Evolutionary conservation across 2,329 filamentous ascomycete genomes (phyloP).

Genomic region (Xylariaceae sp.): DNA sequence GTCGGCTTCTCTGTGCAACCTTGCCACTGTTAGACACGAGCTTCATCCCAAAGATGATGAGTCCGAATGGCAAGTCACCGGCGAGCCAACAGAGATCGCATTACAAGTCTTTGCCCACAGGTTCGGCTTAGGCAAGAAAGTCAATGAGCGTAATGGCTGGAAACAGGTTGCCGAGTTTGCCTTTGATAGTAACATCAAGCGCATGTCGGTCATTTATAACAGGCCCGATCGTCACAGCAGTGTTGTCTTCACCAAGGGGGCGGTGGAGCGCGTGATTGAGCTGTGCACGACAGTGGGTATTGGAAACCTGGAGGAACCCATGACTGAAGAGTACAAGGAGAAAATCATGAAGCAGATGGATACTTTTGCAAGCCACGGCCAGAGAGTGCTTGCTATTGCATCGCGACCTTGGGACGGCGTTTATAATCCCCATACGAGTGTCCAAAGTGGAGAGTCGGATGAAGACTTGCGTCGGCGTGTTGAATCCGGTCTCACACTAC

Average conservation of each 20-base stretch:
- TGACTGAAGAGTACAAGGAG: conserved; percentile 49
- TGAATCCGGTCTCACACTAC: conserved; percentile 64
- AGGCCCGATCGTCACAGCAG: conserved; percentile 42
- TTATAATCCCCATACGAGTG: conserved; percentile 33
- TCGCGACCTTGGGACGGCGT: conserved; percentile 55
- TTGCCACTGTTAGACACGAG: conserved; percentile 53
- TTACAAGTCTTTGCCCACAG: conserved; percentile 70
- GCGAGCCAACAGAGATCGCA: conserved; percentile 70
- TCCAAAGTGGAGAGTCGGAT: conserved; percentile 32
- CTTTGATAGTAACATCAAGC: conserved; percentile 74
- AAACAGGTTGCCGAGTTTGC: conserved; percentile 65
- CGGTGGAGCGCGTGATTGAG: conserved; percentile 56
- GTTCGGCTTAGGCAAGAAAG: conserved; percentile 55
- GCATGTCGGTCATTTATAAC: conserved; percentile 71
- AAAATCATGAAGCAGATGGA: conserved; percentile 51
- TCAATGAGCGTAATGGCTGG: conserved; percentile 50
- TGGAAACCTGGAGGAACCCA: conserved; percentile 38
- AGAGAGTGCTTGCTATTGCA: conserved; percentile 66
- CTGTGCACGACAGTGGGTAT: conserved; percentile 47
- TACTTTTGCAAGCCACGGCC: conserved; percentile 58
- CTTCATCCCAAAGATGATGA: conserved; percentile 48
- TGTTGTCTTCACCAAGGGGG: conserved; percentile 57
- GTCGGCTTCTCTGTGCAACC: conserved; percentile 60
- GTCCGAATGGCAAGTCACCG: conserved; percentile 59
- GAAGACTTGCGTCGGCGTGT: conserved; percentile 53